Evolutionary conservation across 2,329 filamentous ascomycete species (phyloP).

Genomic region (Calonectria pseudoturangicola): DNA sequence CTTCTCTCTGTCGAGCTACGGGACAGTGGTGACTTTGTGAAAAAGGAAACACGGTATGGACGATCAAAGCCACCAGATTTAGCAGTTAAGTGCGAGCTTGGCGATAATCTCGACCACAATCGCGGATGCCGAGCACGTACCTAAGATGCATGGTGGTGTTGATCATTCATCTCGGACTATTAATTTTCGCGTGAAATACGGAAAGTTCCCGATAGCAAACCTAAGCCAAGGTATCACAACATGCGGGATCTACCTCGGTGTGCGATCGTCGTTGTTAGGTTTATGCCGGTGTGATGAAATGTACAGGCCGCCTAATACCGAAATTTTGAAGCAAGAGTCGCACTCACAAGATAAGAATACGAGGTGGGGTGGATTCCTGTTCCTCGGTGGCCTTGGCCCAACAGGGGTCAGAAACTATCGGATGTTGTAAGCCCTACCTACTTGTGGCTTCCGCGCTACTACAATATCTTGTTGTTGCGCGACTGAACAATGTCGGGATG

Average conservation of each 20-base stretch:
- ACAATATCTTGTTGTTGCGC: too few relatives aligned
- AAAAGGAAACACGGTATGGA: not conserved
- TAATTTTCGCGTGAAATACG: not conserved
- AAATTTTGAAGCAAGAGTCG: not conserved
- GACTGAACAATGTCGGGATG: not conserved
- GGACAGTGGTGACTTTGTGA: not conserved
- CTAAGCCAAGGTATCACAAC: not conserved
- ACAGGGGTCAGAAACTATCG: not conserved
- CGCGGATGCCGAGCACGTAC: not conserved
- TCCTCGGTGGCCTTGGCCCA: too few relatives aligned
- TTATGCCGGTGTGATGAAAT: not conserved
- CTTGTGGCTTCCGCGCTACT: too few relatives aligned
- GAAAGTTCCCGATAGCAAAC: not conserved
- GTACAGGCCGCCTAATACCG: not conserved
- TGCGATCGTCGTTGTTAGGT: not conserved
- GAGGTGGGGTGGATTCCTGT: not conserved
- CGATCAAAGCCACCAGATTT: too few relatives aligned
- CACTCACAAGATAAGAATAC: constrained; percentile 7
- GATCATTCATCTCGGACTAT: not conserved
- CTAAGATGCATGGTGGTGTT: not conserved
- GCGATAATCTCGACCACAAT: not conserved
- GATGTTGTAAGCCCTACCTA: too few relatives aligned
- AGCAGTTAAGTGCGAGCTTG: too few relatives aligned
- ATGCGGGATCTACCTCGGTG: not conserved
- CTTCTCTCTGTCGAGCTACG: not conserved